Evolutionary conservation across 768 basidiomycete genomes (phyloP), one percentile per base, ranked within the genome.

Genomic region (Rhodosporidiobolus odoratus): DNA sequence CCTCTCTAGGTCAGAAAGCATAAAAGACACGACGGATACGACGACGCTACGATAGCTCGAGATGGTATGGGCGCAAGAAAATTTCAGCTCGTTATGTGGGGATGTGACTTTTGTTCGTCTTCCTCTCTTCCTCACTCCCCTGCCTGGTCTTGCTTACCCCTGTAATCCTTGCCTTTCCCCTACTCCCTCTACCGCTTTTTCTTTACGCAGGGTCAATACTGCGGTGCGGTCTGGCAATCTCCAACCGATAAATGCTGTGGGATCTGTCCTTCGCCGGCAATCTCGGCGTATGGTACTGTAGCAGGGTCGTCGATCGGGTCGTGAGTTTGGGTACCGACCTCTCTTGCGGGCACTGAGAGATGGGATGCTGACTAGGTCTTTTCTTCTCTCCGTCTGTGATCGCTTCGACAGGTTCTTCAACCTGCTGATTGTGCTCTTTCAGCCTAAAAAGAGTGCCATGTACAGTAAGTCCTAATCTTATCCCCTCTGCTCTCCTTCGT

Each of bases 381-480:
- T n/a, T n/a, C n/a, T n/a, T n/a, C n/a, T n/a, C n/a, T n/a, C n/a
- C n/a, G n/a, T n/a, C n/a, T n/a, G n/a, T n/a, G n/a, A n/a, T n/a
- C n/a, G n/a, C 43, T 50, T 50, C 9, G 23, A 17, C 9, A 32
- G 52, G 27, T 45, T 57, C 15, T 65, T 57, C 34, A 45, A 65
- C 40, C 38, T 65, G 23, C 27, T 65, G 25, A 65, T 45, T n/a
- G 63, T 65, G 21, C 54, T 65, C 17, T 65, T 65, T 37, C 63
- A 45, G n/a, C 53, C 63, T 13, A 25, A 54, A 17, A 7, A 16
- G 40, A 15, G 8, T 19, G 53, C 54, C 2, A 21, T 56, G 30
- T 57, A 65, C 41, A 57, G 63, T 65, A 6, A 19, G 63, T 57
- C 15, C 52, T 32, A 12, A 30, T 6, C 9, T 53, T 64, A 19